Conservation (phyloP, 768 basidiomycete genomes). For the Rhizopogon sp. region DNA sequence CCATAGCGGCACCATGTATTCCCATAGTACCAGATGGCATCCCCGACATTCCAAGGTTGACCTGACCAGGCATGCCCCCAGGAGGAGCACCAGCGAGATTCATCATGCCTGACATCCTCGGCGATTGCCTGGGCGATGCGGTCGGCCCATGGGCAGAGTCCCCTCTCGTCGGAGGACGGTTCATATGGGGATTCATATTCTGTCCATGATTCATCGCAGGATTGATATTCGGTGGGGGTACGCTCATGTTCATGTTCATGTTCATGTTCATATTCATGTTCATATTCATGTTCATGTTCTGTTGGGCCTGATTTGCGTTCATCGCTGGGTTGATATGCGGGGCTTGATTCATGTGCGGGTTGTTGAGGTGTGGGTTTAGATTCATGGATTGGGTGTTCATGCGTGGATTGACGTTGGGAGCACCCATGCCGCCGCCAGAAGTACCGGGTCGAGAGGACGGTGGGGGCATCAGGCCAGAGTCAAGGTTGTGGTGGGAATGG, state of each 20-base stretch:
- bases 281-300: conserved; percentile 9
- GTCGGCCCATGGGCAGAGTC: conserved; percentile 22
- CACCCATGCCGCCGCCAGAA: conserved; percentile 13
- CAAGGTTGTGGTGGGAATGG: conserved; percentile 19
- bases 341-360: conserved; percentile 14
- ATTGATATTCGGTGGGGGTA: conserved; percentile 11
- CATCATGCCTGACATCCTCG: conserved; percentile 10
- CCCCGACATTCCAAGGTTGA: conserved; percentile 4
- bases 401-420: conserved; percentile 11
- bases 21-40: conserved; percentile 13
- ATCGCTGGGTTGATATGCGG: conserved; percentile 14
- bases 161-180: conserved; percentile 24
- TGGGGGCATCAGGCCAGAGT: conserved; percentile 19
- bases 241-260: conserved; percentile 8
- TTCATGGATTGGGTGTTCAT: conserved; percentile 21
- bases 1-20: conserved; percentile 11
- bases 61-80: conserved; percentile 5
- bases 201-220: conserved; percentile 2
- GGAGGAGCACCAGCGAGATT: conserved; percentile 1
- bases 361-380: conserved; percentile 16
- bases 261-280: not conserved
- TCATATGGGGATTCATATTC: conserved; percentile 7
- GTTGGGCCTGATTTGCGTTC: conserved; percentile 10
- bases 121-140: conserved; percentile 25
- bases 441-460: conserved; percentile 22